Base-by-base conservation (phyloP, 176 grass and related monocot genomes). In the Microstegium vimineum region DNA sequence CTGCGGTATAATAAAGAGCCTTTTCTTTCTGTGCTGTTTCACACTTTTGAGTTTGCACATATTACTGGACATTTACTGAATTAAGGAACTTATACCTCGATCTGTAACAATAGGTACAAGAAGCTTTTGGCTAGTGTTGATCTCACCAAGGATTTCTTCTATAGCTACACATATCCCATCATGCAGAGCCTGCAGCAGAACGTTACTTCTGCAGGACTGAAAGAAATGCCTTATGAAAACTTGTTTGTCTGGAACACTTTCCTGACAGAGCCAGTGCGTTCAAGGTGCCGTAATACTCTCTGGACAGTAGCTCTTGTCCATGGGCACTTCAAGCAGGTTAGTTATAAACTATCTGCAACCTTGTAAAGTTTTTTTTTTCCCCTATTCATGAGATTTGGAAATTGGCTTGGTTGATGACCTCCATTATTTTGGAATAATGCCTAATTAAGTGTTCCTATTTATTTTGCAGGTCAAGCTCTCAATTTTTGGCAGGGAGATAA, bases 101-200 rank as follows among this genome's bases (percentile, higher is more conserved):
- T n/a, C 26, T 68, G 56, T 78, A 71, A 72, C 25, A 47, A 83
- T 81, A 98, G 96, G 90, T 98, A 98, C 90, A 98, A 91, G 87
- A 98, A 95, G 74, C 87, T 98, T 64, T 81, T 98, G 79, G 91
- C 73, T 25, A 91, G 96, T 63, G 90, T 98, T 78, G 96, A 98
- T 86, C 91, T 95, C 67, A 93, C 96, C 17, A 95, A 95, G 80
- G 96, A 98, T 79, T 98, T 98, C 82, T 98, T 90, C 89, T 98
- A 93, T 86, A 93, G 93, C 84, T 98, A 98, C 85, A 98, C 96
- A 74, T 98, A 98, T 81, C 93, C 90, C 12, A 91, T 98, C 60
- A 98, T 98, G 96, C 96, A 91, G 86, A 90, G 80, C 75, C 73
- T 98, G 73, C 96, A 95, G 76, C 89, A 91, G 84, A 98, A 95